These are phyloP conservation scores for Anethum foeniculum DNA, from an alignment of 140 eudicot genomes.

Conservation along the genomic window DNA sequence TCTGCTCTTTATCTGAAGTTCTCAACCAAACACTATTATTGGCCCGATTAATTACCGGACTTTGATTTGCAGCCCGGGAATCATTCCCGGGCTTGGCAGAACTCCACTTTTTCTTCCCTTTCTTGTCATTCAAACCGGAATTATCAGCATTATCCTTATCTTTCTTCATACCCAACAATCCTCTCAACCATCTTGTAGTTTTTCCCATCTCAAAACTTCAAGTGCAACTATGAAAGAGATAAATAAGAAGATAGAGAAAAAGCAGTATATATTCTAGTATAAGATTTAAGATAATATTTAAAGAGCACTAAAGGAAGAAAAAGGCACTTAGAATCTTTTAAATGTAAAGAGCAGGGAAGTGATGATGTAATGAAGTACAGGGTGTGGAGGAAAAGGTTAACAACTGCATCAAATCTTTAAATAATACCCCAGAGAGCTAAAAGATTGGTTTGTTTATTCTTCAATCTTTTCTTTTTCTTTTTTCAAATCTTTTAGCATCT, in stretches of 20 bases:
- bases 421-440: constrained; percentile 15
- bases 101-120: constrained; percentile 67
- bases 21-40: constrained; percentile 40
- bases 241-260: neutral
- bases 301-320: neutral
- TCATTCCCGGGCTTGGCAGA: constrained; percentile 53
- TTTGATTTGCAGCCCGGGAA: constrained; percentile 12
- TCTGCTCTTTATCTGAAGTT: constrained; percentile 73
- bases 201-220: constrained; percentile 35
- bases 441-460: constrained; percentile 17
- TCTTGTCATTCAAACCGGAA: constrained; percentile 41
- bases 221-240: neutral
- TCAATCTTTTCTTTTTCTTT: constrained; percentile 5
- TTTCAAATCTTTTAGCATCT: constrained; percentile 10
- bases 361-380: constrained; percentile 15
- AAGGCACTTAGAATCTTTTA: constrained; percentile 32
- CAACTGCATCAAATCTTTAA: constrained; percentile 19
- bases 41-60: constrained; percentile 12
- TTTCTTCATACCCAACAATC: constrained; percentile 53
- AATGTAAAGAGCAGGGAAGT: constrained; percentile 25
- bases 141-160: constrained; percentile 53
- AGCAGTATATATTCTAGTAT: neutral
- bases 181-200: constrained; percentile 47
- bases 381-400: constrained; percentile 32
- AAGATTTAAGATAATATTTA: neutral